These are phyloP conservation scores for Cladophialophora immunda DNA, from an alignment of 2,329 filamentous ascomycete species.

Conservation along the genomic window DNA sequence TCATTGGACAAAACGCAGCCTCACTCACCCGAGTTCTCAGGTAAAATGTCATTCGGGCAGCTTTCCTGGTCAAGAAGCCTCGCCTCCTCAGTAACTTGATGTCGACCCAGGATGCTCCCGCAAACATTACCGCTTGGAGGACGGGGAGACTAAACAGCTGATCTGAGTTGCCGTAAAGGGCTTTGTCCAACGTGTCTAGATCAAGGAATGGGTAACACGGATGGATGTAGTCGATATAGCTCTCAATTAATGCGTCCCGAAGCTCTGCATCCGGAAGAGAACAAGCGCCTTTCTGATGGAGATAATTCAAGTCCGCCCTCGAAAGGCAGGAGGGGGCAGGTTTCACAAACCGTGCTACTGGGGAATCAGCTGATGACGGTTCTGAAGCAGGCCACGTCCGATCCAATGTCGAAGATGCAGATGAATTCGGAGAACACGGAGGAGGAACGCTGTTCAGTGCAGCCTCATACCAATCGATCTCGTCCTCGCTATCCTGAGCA, in stretches of 20 bases:
- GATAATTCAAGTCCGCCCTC: constrained; percentile 81
- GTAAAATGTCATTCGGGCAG: constrained; percentile 60
- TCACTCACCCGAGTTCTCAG: constrained; percentile 5
- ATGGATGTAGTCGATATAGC: constrained; percentile 87
- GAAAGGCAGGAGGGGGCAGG: constrained; percentile 79
- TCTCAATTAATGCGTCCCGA: constrained; percentile 81
- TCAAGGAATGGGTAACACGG: constrained; percentile 81
- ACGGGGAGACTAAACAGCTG: constrained; percentile 81
- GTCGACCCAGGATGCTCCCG: constrained; percentile 84
- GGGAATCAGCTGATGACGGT: neutral
- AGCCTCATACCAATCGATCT: constrained; percentile 8
- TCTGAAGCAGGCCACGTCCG: neutral
- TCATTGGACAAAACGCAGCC: too few species aligned
- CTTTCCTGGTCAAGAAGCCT: constrained; percentile 78
- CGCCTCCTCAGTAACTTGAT: constrained; percentile 76
- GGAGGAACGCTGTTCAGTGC: neutral
- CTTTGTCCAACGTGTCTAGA: constrained; percentile 68
- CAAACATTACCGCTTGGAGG: constrained; percentile 95
- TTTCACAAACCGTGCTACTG: constrained; percentile 61
- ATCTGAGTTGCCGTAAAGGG: constrained; percentile 40
- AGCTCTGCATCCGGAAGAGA: constrained; percentile 74
- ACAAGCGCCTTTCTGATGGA: constrained; percentile 83
- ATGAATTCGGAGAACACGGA: neutral
- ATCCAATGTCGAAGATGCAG: neutral
- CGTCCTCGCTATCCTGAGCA: constrained; percentile 4